Conservation (phyloP, 495 filamentous ascomycete species). For the Penicillium cataractarum region DNA sequence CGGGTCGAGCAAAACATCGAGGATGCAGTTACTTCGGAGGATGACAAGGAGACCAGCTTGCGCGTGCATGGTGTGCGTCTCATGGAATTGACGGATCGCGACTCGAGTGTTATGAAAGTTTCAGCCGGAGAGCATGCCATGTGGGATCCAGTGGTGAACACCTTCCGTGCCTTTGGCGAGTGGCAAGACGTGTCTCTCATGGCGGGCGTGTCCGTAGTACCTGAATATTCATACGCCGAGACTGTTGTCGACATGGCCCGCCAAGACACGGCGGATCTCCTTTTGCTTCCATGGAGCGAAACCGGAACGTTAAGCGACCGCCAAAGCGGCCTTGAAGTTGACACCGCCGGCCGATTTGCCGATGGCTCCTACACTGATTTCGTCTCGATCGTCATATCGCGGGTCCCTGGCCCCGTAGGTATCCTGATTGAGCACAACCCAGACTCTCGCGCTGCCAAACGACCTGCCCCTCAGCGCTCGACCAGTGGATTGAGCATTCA, state of each 20-base stretch:
- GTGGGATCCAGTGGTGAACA: conserved; percentile 88
- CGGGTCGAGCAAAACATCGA: conserved; percentile 32
- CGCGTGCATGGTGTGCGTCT: conserved; percentile 86
- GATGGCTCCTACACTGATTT: conserved; percentile 63
- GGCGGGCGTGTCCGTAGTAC: conserved; percentile 75
- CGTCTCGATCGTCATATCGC: conserved; percentile 63
- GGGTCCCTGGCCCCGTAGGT: conserved; percentile 68
- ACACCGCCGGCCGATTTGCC: conserved; percentile 34
- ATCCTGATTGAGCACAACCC: conserved; percentile 76
- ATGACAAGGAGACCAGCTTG: conserved; percentile 50
- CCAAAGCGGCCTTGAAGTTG: conserved; percentile 34
- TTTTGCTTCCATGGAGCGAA: conserved; percentile 91
- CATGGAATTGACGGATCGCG: conserved; percentile 87
- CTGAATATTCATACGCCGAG: conserved; percentile 77
- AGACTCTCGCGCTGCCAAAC: conserved; percentile 38
- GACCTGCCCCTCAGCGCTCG: conserved; percentile 42
- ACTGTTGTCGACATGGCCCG: conserved; percentile 68
- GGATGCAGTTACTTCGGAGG: conserved; percentile 27
- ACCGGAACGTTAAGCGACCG: conserved; percentile 72
- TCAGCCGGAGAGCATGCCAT: conserved; percentile 78
- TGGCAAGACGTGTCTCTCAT: conserved; percentile 84
- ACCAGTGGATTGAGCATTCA: conserved; percentile 61
- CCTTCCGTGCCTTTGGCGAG: conserved; percentile 85
- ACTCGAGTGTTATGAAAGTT: conserved; percentile 94
- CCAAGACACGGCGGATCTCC: conserved; percentile 73